A percentile compares a stretch with the other conserved stretches of the same genome.
Evolutionary conservation across 169 alveolate genomes (phyloP).

Genomic region (Babesia gibsoni): DNA sequence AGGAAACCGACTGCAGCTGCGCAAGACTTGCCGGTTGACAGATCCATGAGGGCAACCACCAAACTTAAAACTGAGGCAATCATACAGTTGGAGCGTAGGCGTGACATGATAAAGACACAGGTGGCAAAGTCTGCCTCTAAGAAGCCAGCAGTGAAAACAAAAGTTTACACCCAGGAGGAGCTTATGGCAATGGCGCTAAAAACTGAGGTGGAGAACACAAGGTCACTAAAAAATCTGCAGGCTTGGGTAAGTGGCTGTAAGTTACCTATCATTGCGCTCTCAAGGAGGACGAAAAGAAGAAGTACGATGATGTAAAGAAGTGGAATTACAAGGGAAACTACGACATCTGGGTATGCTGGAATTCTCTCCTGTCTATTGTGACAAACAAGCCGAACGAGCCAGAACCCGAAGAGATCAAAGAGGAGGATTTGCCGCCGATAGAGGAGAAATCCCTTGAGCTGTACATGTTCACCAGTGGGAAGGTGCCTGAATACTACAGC

Average conservation of each 20-base stretch:
- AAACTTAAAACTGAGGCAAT: conserved; percentile 56
- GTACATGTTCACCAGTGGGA: conserved; percentile 65
- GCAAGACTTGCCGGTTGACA: not conserved
- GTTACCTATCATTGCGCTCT: not conserved
- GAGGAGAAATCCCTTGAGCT: conserved; percentile 63
- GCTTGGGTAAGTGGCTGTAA: conserved; percentile 68
- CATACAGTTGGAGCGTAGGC: conserved; percentile 20
- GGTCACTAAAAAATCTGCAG: conserved; percentile 71
- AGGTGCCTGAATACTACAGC: conserved; percentile 50
- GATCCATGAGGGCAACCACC: conserved; percentile 55
- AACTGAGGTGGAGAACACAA: conserved; percentile 73
- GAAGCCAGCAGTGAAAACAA: not conserved
- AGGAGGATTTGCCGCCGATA: conserved; percentile 15
- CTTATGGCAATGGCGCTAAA: conserved; percentile 75
- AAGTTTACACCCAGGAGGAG: conserved; percentile 74
- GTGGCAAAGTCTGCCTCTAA: not conserved
- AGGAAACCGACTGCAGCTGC: not conserved
- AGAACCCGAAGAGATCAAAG: conserved; percentile 19
- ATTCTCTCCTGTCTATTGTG: conserved; percentile 59
- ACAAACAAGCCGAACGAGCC: conserved; percentile 17
- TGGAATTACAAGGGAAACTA: conserved; percentile 62
- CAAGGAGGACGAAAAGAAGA: conserved; percentile 62
- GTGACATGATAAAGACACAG: conserved; percentile 4
- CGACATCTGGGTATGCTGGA: conserved; percentile 70
- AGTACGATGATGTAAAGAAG: conserved; percentile 50